phyloP scores from a whole-genome alignment of 805 yeast genomes.

The Candida xiaguanensis region DNA sequence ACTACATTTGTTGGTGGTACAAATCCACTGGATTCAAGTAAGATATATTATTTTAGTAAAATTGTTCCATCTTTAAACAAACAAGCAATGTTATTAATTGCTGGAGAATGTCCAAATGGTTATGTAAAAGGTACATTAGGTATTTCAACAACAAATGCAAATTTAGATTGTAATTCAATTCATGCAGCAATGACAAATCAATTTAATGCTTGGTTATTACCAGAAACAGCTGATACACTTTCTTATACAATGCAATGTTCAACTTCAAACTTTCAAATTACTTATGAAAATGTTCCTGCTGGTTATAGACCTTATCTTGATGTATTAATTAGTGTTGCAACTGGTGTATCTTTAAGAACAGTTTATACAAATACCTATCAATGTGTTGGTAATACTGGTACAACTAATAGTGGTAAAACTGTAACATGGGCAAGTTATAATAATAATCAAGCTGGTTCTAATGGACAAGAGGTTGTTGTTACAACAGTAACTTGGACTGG shows the following conservation, averaged over 20 bases:
- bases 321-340: constrained; percentile 5
- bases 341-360: background rate
- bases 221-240: constrained; percentile 10
- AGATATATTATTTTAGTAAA: constrained; percentile 5
- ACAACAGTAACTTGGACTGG: constrained; percentile 4
- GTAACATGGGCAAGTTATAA: background rate
- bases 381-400: background rate
- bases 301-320: constrained; percentile 25
- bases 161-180: constrained; percentile 19
- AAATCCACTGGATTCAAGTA: constrained; percentile 5
- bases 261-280: constrained; percentile 7
- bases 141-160: constrained; percentile 10
- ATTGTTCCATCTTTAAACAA: constrained; percentile 13
- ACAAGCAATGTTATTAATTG: constrained; percentile 12
- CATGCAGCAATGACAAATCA: constrained; percentile 18
- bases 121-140: constrained; percentile 21
- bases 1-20: constrained; percentile 10
- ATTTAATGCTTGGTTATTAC: constrained; percentile 20
- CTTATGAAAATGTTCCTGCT: constrained; percentile 22
- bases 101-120: constrained; percentile 18
- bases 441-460: background rate
- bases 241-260: constrained; percentile 15
- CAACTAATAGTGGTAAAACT: background rate
- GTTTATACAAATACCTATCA: constrained; percentile 6
- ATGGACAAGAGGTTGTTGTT: constrained; percentile 4